A percentile compares a stretch with the other conserved stretches of the same genome.
Conservation (phyloP, 306 rosid genomes). For the Sphenostylis stenocarpa region DNA sequence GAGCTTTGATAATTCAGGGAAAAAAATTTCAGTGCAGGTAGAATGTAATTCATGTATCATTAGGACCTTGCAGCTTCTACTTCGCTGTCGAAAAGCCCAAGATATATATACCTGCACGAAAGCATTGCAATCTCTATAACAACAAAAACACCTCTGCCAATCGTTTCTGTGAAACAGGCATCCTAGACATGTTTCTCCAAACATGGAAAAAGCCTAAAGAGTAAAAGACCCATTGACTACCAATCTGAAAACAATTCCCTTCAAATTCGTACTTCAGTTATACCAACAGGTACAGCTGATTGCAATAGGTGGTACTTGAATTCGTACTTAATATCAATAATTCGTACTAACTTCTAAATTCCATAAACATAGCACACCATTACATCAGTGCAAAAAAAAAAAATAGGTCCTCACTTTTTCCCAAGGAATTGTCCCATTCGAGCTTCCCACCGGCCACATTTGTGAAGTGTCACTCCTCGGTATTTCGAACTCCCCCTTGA, state of each 20-base stretch:
- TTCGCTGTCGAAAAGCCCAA: constrained; percentile 99
- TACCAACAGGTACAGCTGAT: constrained; percentile 14
- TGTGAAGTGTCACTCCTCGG: constrained; percentile 97
- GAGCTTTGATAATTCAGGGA: constrained; percentile 74
- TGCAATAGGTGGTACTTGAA: constrained; percentile 37
- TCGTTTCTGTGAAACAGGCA: constrained; percentile 64
- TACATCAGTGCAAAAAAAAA: constrained; percentile 38
- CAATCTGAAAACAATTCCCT: constrained; percentile 41
- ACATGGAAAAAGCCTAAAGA: constrained; percentile 45
- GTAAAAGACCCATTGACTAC: constrained; percentile 44
- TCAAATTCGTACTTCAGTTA: constrained; percentile 9
- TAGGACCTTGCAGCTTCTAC: constrained; percentile 99
- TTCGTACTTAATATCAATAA: constrained; percentile 26
- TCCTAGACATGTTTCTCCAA: constrained; percentile 59
- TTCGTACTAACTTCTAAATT: constrained; percentile 31
- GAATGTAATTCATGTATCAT: constrained; percentile 84
- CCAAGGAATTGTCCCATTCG: constrained; percentile 99
- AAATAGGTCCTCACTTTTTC: constrained; percentile 85
- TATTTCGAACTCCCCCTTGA: constrained; percentile 96
- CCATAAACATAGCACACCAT: constrained; percentile 16
- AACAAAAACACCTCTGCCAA: constrained; percentile 81
- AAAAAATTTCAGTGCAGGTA: constrained; percentile 73
- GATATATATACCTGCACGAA: constrained; percentile 99
- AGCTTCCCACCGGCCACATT: constrained; percentile 99
- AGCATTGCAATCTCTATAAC: constrained; percentile 86